Base-by-base conservation (phyloP, 108 stramenopile genomes). In the Skeletonema potamos region DNA sequence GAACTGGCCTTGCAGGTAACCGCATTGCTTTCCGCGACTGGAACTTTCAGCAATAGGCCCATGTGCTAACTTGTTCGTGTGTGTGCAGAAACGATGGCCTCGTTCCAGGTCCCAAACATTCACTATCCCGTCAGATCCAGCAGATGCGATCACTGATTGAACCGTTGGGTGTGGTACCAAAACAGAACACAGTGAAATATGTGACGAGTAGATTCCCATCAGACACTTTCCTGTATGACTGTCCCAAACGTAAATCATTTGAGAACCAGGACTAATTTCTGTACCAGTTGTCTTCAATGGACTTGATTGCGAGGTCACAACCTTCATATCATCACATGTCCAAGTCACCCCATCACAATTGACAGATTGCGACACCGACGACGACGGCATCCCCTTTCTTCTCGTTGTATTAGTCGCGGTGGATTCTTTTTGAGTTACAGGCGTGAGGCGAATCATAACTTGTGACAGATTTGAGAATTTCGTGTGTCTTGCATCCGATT, bases 331-430 rank as follows among this genome's bases (percentile, higher is more conserved):
- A 79, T 91, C 87, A 27, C 78, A 81, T 18, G 85, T 76, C 93
- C 93, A 94, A 30, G 81, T 78, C 22, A 88, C 93, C 15, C 88
- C 90, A 67, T 94, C 93, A 67, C 90, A 91, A 58, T 80, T 80
- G 4, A 89, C 85, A 18, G 72, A 51, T 10, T 51, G 48, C 1
- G 48, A 51, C 8, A 51, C 48, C 9, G 48, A 51, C 0, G 48
- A 51, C 22, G 48, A 51, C 8, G 22, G 48, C n/a, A 51, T 20
- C 8, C 55, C 72, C 61, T 73, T 73, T 41, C 72, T 20, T 58
- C 61, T 73, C 22, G 72, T 44, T 28, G 56, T 22, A 24, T 18
- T 39, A 29, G 36, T 26, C 32, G 4, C 54, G 5, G 22, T 33
- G 27, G 27, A 41, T 43, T 69, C 64, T 27, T 51, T 29, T 36